Percentiles rank a stretch among this genome's conserved stretches.
phyloP scores from a whole-genome alignment of 2,329 filamentous ascomycete genomes.

The Cytospora chrysosperma region DNA sequence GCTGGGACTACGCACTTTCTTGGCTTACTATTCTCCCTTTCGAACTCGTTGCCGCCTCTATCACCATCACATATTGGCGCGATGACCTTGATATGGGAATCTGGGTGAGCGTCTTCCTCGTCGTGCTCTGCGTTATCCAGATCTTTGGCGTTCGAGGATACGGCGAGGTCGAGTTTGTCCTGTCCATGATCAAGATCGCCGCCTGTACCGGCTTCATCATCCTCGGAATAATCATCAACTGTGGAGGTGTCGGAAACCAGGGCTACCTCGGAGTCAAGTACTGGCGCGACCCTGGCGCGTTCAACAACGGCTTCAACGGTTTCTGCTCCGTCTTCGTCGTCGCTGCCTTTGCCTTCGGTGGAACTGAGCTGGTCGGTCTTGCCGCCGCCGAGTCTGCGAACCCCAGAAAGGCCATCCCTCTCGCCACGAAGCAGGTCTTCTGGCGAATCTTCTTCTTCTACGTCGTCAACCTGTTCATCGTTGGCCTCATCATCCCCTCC shows the following conservation, averaged over 20 bases:
- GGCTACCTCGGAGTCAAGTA: slow-evolving; percentile 61
- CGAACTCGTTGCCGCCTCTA: slow-evolving; percentile 53
- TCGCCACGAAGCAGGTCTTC: slow-evolving; percentile 54
- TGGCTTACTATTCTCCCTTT: slow-evolving; percentile 53
- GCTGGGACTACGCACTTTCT: slow-evolving; percentile 52
- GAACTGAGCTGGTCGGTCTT: slow-evolving; percentile 53
- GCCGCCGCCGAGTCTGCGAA: slow-evolving; percentile 51
- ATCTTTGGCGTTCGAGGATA: slow-evolving; percentile 59
- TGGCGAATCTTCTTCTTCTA: slow-evolving; percentile 55
- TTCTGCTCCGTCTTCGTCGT: slow-evolving; percentile 52
- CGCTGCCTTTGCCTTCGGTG: slow-evolving; percentile 51
- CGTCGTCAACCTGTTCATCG: slow-evolving; percentile 49
- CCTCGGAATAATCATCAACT: slow-evolving; percentile 59
- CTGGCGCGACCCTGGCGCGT: slow-evolving; percentile 58
- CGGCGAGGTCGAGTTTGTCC: slow-evolving; percentile 58
- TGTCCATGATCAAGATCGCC: slow-evolving; percentile 56
- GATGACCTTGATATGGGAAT: slow-evolving; percentile 50
- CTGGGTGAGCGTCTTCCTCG: slow-evolving; percentile 57
- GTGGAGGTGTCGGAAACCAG: slow-evolving; percentile 53
- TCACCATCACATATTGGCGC: slow-evolving; percentile 56
- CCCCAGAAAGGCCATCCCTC: slow-evolving; percentile 48
- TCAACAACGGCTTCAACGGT: slow-evolving; percentile 50
- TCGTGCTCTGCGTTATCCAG: slow-evolving; percentile 50
- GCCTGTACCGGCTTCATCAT: slow-evolving; percentile 65
- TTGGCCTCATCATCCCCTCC: slow-evolving; percentile 49